phyloP scores from a whole-genome alignment of 805 yeast genomes.

The Teunomyces kruisii region DNA sequence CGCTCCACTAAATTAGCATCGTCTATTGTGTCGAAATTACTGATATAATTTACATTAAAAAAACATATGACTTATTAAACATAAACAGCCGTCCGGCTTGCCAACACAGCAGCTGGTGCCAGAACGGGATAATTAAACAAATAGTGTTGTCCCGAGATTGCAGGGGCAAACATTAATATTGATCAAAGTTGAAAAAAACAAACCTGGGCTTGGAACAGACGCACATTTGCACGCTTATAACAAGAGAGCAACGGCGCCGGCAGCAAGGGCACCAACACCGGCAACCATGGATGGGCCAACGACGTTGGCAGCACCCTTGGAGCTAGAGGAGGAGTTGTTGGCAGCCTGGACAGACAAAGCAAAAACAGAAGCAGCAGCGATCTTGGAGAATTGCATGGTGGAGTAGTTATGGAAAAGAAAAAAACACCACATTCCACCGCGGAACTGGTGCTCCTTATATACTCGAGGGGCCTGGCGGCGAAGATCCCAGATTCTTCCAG shows the following conservation, averaged over 20 bases:
- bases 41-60: background rate
- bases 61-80: too few species aligned
- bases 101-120: too few species aligned
- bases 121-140: too few species aligned
- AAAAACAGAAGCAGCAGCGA: constrained; percentile 15
- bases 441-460: background rate
- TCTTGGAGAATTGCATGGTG: constrained; percentile 21
- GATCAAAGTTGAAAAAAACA: too few species aligned
- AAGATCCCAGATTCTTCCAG: background rate
- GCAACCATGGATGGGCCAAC: constrained; percentile 10
- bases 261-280: constrained; percentile 12
- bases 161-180: too few species aligned
- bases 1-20: background rate
- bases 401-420: background rate
- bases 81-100: too few species aligned
- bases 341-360: constrained; percentile 23
- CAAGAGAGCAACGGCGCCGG: constrained; percentile 12
- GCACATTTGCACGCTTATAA: constrained; percentile 1
- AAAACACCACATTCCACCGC: background rate
- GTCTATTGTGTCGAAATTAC: too few species aligned
- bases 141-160: too few species aligned
- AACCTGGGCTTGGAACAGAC: background rate
- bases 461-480: background rate
- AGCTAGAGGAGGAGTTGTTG: constrained; percentile 15
- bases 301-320: constrained; percentile 15